Base-by-base conservation (phyloP, 306 rosid species). In the Purshia tridentata region DNA sequence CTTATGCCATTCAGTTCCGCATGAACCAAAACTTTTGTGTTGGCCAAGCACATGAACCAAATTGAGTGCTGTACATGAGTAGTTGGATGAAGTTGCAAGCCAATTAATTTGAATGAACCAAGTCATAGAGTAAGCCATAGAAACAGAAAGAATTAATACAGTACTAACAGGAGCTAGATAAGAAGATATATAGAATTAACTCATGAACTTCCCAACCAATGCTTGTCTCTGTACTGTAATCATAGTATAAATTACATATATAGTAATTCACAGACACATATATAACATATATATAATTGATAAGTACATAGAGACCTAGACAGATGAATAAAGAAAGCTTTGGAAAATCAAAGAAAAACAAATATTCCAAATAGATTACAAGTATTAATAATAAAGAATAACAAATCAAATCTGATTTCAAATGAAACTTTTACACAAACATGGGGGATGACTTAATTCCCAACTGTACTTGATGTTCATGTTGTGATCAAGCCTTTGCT, bases 351-450 rank as follows among this genome's bases (percentile, higher is more conserved):
- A 18, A 9, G 58, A 51, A 59, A 61, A 61, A 23, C 67, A 61
- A 39, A 61, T 61, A 61, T 61, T 61, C 67, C 23, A 61, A 61
- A 39, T n/a, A 8, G 67, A 40, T 39, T 61, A 39, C 48, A 61
- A 61, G 67, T 16, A 39, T 61, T 61, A 40, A 61, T 16, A 39
- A 37, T 61, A 40, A 61, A 61, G 48, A 39, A 61, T 61, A 61
- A 61, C 48, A 16, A 39, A 39, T 61, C 48, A 61, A 61, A 39
- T 6, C 35, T 39, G 1, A 7, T 53, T 61, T 61, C 64, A 23
- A 58, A 29, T 19, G 15, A 39, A 45, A 57, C 66, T 71, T 70
- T 15, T 57, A 57, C 67, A 23, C 75, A 57, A 15, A 71, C 68
- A 41, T 63, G 51, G 12, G 67, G 51, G 14, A 40, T 22, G 8